Evolutionary conservation across 345 rosid species (phyloP), one percentile per base, ranked within the genome.

Genomic region (Excoecaria agallocha): DNA sequence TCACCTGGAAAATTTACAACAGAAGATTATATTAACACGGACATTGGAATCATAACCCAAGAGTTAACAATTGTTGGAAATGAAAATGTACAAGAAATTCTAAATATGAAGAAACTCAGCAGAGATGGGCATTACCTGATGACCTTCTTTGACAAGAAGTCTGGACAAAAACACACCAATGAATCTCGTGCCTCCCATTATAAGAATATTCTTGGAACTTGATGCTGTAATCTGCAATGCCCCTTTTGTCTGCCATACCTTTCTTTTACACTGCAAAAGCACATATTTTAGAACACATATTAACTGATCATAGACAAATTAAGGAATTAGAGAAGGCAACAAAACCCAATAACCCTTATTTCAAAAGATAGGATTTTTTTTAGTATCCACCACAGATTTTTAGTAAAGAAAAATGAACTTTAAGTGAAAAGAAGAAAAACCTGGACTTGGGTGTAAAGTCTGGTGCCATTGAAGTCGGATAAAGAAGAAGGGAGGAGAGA

Each of bases 141-240:
- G 96, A 54, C 99, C 97, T 64, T 93, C 97, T 83, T 93, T 87
- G 78, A 93, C 90, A 64, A 93, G 98, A 61, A 91, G 93, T 79
- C 97, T 90, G 6, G 97, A 93, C 85, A 93, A 79, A 82, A 95
- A 91, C 50, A 94, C 22, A 80, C 98, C 98, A 57, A 93, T 93
- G 74, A 93, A 95, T 61, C 99, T 80, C 71, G 98, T 95, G 30
- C 98, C 99, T 43, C 99, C 99, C 98, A 93, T 93, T 72, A 95
- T 86, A 69, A 95, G 97, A 83, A 93, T 93, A 76, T 90, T 43
- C 48, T 43, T 43, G 7, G 48, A 43, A 69, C 84, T 80, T n/a
- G 97, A 89, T 66, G 98, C 97, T 73, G 87, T 78, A 38, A 95
- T 86, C 72, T 85, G 85, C 9, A 93, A 69, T 45, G 87, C 87